Base-by-base conservation (phyloP, 2,329 filamentous ascomycete genomes). In the Diaporthe amygdali region DNA sequence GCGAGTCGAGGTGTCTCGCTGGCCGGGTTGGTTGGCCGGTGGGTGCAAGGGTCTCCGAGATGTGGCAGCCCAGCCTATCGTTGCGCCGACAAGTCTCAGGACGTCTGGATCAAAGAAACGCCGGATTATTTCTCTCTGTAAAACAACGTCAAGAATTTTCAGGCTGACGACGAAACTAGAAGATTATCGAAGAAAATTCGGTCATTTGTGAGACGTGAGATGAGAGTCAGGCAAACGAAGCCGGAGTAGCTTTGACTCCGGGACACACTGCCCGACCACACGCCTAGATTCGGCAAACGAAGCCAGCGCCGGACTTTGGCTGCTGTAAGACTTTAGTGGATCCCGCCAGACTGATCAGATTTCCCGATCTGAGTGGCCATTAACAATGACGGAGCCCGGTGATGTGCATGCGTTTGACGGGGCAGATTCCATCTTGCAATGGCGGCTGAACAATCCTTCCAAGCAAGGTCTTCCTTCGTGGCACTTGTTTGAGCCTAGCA, bases 301-400 rank as follows among this genome's bases (percentile, higher is more conserved):
- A 34, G 56, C 25, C 56, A 63, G 56, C 56, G 12, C 27, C 41
- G 41, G 41, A 17, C 15, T 20, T 27, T 22, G 41, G 41, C 30
- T 64, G 59, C 30, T 37, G 59, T 64, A 41, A 64, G 59, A 64
- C 14, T 64, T 49, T 49, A 49, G 59, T 49, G 59, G 59, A n/a
- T 20, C 34, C 44, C 20, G 41, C 37, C 37, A 12, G 37, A 39
- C n/a, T 51, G 6, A 12, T 47, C 8, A 22, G 9, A 47, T 47
- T 20, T 14, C 25, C 56, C 41, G 56, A 63, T 63, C 27, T 34
- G 10, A 34, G 17, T 15, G 14, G 37, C 34, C 6, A 59, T 41
- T 41, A 20, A 14, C 22, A 4, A 22, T 22, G 12, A 20, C 17
- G 5, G 37, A 2, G 22, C 3, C 14, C 8, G 37, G 1, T 17